A percentile compares a stretch with the other conserved stretches of the same genome.
These are phyloP conservation scores for Wickerhamiella bombiphila DNA, from an alignment of 805 yeast species.

Conservation along the genomic window DNA sequence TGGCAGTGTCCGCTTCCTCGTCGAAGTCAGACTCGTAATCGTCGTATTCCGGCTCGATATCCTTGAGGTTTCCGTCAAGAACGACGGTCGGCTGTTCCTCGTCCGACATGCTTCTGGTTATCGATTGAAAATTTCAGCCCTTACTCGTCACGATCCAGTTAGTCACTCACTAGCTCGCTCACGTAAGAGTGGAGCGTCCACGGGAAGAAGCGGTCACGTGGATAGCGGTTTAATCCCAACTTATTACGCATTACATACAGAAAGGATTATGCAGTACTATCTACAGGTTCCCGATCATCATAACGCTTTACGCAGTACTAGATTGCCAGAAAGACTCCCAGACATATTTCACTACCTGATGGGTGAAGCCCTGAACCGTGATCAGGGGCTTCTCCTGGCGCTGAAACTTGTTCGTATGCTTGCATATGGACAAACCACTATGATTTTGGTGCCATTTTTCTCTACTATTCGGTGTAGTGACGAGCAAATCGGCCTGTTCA, in stretches of 20 bases:
- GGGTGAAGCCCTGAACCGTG: conserved; percentile 20
- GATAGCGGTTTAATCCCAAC: background rate
- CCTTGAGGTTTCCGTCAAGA: conserved; percentile 46
- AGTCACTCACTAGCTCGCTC: background rate
- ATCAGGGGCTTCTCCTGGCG: conserved; percentile 48
- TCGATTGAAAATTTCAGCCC: too few relatives aligned
- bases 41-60: conserved; percentile 28
- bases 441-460: conserved; percentile 56
- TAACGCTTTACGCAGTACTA: background rate
- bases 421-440: conserved; percentile 68
- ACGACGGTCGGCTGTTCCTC: conserved; percentile 58
- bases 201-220: too few relatives aligned
- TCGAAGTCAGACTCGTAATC: conserved; percentile 28
- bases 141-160: too few relatives aligned
- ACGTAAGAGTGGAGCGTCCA: background rate
- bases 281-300: background rate
- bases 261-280: too few relatives aligned
- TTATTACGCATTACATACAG: too few relatives aligned
- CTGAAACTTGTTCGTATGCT: conserved; percentile 57
- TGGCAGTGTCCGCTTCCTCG: conserved; percentile 23
- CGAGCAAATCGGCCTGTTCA: conserved; percentile 53
- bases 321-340: too few relatives aligned
- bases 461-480: conserved; percentile 41
- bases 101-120: too few relatives aligned
- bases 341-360: too few relatives aligned